Evolutionary conservation across 768 basidiomycete genomes (phyloP).

Genomic region (Boletus rubescentipes): DNA sequence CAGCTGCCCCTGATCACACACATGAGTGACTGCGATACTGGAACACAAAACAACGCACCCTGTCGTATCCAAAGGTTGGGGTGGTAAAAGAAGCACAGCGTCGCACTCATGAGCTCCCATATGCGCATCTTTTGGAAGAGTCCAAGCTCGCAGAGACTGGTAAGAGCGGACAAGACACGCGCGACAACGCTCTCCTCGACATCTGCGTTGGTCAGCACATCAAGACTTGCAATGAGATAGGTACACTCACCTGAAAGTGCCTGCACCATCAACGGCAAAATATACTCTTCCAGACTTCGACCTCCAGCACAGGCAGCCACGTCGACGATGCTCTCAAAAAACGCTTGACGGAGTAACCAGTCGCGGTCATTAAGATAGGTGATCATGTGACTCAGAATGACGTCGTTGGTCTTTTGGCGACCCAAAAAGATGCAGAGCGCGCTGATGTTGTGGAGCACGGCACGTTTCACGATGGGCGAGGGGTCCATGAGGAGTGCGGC

Average conservation of each 20-base stretch:
- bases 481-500: constrained; percentile 84
- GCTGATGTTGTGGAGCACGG: constrained; percentile 83
- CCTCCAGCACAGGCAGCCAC: constrained; percentile 94
- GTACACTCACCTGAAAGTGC: constrained; percentile 76
- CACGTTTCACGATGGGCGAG: constrained; percentile 87
- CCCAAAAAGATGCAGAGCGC: constrained; percentile 93
- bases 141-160: constrained; percentile 85
- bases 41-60: constrained; percentile 45
- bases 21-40: background rate
- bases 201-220: constrained; percentile 49
- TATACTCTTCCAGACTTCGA: constrained; percentile 91
- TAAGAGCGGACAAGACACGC: constrained; percentile 82
- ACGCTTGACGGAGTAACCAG: constrained; percentile 87
- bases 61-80: constrained; percentile 96
- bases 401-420: constrained; percentile 90
- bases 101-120: constrained; percentile 93
- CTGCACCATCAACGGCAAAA: constrained; percentile 94
- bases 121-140: constrained; percentile 93
- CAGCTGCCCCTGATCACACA: constrained; percentile 62
- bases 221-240: background rate
- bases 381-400: constrained; percentile 86
- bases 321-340: constrained; percentile 94
- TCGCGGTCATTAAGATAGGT: constrained; percentile 86
- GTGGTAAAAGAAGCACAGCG: constrained; percentile 88
- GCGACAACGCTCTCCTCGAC: constrained; percentile 94